Evolutionary conservation across 2,329 filamentous ascomycete species (phyloP).

Genomic region (Daldinia eschscholtzii): DNA sequence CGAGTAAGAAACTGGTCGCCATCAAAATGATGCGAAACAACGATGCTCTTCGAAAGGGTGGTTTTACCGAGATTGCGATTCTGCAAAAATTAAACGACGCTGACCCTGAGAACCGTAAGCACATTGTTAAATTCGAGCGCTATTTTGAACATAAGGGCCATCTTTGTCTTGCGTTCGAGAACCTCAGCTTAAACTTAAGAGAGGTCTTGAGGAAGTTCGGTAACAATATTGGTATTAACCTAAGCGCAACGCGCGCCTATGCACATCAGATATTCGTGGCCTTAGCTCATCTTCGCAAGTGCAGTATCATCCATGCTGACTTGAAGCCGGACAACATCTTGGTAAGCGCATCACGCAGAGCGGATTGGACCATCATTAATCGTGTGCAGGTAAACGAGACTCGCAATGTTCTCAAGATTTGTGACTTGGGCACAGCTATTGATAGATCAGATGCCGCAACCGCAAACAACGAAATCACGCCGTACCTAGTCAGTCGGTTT

Average conservation of each 20-base stretch:
- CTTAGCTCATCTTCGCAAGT: constrained; percentile 87
- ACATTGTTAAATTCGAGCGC: constrained; percentile 88
- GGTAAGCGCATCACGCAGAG: constrained; percentile 58
- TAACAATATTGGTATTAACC: constrained; percentile 91
- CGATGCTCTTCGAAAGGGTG: constrained; percentile 90
- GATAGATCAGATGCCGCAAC: constrained; percentile 82
- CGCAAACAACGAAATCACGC: constrained; percentile 85
- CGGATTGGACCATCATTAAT: constrained; percentile 47
- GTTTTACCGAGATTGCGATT: constrained; percentile 94
- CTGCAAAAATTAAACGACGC: constrained; percentile 86
- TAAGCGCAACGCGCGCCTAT: constrained; percentile 88
- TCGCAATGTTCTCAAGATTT: constrained; percentile 90
- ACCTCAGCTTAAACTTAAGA: constrained; percentile 90
- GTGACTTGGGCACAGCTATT: constrained; percentile 95
- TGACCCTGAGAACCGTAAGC: constrained; percentile 90
- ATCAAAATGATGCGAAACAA: constrained; percentile 99
- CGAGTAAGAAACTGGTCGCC: constrained; percentile 82
- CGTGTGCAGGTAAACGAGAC: constrained; percentile 76
- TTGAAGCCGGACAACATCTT: constrained; percentile 98
- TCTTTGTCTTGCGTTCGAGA: constrained; percentile 97
- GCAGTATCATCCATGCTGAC: constrained; percentile 94
- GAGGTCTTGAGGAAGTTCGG: constrained; percentile 97
- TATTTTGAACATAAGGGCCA: constrained; percentile 95
- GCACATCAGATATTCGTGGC: constrained; percentile 95
- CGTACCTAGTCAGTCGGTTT: constrained; percentile 96